Evolutionary conservation across 495 filamentous ascomycete species (phyloP), one percentile per base, ranked within the genome.

Genomic region (Penicillium coffeae): DNA sequence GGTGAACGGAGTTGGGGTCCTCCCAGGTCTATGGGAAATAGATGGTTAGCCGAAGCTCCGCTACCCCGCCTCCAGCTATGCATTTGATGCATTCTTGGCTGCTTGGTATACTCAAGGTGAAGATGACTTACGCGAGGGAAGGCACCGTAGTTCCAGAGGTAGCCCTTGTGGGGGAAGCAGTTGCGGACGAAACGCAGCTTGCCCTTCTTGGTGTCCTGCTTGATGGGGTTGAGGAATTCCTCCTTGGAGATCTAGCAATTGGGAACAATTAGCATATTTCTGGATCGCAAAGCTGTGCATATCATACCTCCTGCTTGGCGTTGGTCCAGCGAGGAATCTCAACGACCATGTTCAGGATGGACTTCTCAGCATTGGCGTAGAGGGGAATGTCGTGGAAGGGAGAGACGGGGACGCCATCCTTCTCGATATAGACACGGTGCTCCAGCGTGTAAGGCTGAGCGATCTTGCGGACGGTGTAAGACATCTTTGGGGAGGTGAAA

Each of bases 131-230:
- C 89, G 79, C 93, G 93, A 60, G 94, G 93, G 84, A 99, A 97
- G 73, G 90, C 89, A 72, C 93, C 93, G 71, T 99, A 99, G 81
- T 97, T 99, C 94, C 94, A 99, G 55, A 97, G 88, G 71, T 97
- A 99, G 44, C 93, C 93, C 82, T 97, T 96, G 83, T 99, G 94
- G 55, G 93, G 93, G 82, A 99, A 99, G 83, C 93, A 97, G 85
- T 99, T 99, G 72, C 93, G 89, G 70, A 99, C 94, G 69, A 83
- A 99, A 57, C 93, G 89, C 51, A 97, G 71, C 65, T 77, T 75
- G 59, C 70, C 75, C 68, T 76, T 75, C 64, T 79, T 76, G 49
- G 63, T 68, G 52, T 75, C 71, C 64, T 76, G 91, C 83, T 96
- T 96, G 73, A 96, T 95, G 68, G 90, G 91, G 79, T 95, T 95